A percentile compares a stretch with the other conserved stretches of the same genome.
Conservation (phyloP, 1,284 basidiomycete genomes). For the Schizopora paradoxa region DNA sequence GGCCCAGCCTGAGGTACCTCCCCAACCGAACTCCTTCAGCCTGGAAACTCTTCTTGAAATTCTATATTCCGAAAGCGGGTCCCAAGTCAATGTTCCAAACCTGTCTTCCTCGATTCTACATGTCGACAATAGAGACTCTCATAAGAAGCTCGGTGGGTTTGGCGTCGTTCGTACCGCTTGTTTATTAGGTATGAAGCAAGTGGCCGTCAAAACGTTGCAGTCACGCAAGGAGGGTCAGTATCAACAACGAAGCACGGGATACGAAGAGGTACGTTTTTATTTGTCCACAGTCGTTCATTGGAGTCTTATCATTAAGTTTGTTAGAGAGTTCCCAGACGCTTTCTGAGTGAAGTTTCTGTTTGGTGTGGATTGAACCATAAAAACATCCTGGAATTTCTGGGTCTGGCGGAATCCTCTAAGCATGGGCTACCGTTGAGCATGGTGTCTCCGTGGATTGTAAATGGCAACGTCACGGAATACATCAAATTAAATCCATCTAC, state of each 20-base stretch:
- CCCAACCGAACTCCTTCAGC: too few relatives aligned
- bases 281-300: too few relatives aligned
- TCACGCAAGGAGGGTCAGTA: background rate
- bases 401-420: slow-evolving; percentile 1
- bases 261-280: slow-evolving; percentile 4
- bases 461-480: slow-evolving; percentile 3
- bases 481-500: background rate
- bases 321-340: background rate
- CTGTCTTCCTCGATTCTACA: too few relatives aligned
- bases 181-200: background rate
- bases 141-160: slow-evolving; percentile 11
- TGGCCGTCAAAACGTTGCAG: slow-evolving; percentile 8
- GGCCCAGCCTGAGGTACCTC: too few relatives aligned
- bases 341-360: slow-evolving; percentile 8
- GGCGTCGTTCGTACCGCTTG: slow-evolving; percentile 3
- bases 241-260: background rate
- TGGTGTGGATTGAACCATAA: slow-evolving; percentile 3
- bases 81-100: background rate
- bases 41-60: too few relatives aligned
- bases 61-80: too few relatives aligned
- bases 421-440: slow-evolving; percentile 2
- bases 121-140: too few relatives aligned
- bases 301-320: background rate
- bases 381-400: slow-evolving; percentile 8
- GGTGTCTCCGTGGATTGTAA: slow-evolving; percentile 10